Evolutionary conservation across 176 grass and related monocot genomes (phyloP), one percentile per base, ranked within the genome.

Genomic region (Triticum timopheevii): DNA sequence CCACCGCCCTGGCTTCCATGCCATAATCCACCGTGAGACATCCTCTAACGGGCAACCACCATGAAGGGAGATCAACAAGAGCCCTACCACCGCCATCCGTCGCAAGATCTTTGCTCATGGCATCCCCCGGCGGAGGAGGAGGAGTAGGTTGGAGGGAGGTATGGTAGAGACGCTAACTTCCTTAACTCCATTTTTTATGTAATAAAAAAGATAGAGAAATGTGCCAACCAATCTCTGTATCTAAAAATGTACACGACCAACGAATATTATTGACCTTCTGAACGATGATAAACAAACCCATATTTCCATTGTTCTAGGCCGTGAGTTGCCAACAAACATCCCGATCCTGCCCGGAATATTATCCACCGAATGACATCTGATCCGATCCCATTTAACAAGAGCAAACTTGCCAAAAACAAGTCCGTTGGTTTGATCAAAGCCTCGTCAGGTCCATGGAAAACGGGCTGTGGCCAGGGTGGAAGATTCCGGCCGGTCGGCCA

Each of bases 401-500:
- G 56, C 5, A 76, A 12, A 17, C 70, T 24, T 19, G n/a, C 75
- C 20, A 39, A 24, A 70, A 40, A 79, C n/a, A 68, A 68, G 84
- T 22, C 44, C 17, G 24, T 20, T 35, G 8, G 24, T 76, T 61
- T 63, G 69, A 30, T 31, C 10, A 40, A 61, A 23, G 4, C 24
- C 50, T 1, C 20, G 8, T 38, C 27, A 16, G 34, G 25, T 39
- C n/a, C 50, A 52, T 52, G 71, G n/a, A 66, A 66, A 7, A 65
- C 25, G 27, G 30, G 77, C 50, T 85, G 86, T 85, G 81, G 81
- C 85, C 89, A 88, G 90, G 85, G 65, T 91, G 90, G 77, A 88
- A 88, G 86, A 91, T 91, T 91, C 89, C 69, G 17, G 44, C 58
- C 24, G 33, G 75, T 47, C 63, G 30, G 9, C 35, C 61, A 8